These are phyloP conservation scores for Komagataella populi DNA, from an alignment of 805 yeast species.

Conservation along the genomic window DNA sequence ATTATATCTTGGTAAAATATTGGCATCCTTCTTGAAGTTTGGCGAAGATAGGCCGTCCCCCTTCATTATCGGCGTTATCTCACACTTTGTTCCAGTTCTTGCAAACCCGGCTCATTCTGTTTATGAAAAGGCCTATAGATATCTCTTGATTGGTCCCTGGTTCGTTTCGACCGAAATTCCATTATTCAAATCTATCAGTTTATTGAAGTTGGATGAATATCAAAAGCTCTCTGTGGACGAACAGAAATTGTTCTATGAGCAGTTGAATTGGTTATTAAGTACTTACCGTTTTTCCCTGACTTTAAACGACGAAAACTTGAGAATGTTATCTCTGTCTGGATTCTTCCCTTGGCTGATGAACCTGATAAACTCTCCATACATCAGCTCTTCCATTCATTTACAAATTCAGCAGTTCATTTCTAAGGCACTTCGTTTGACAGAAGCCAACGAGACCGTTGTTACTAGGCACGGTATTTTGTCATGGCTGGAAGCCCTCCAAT, in stretches of 20 bases:
- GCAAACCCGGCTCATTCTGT: slow-evolving; percentile 60
- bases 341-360: slow-evolving; percentile 59
- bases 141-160: slow-evolving; percentile 44
- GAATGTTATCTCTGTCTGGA: slow-evolving; percentile 34
- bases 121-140: slow-evolving; percentile 58
- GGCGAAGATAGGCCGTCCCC: slow-evolving; percentile 21
- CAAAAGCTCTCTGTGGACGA: not conserved
- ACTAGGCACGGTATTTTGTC: not conserved
- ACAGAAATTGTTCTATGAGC: slow-evolving; percentile 28
- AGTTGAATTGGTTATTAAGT: slow-evolving; percentile 53
- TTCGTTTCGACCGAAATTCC: slow-evolving; percentile 30
- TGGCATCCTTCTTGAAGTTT: slow-evolving; percentile 19
- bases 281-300: slow-evolving; percentile 6
- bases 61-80: slow-evolving; percentile 38
- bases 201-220: slow-evolving; percentile 12
- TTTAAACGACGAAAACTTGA: slow-evolving; percentile 36
- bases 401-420: slow-evolving; percentile 28
- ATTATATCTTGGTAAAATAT: slow-evolving; percentile 34
- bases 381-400: slow-evolving; percentile 23
- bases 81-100: slow-evolving; percentile 43
- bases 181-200: slow-evolving; percentile 24
- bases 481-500: not conserved
- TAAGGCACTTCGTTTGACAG: slow-evolving; percentile 20
- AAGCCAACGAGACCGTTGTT: slow-evolving; percentile 23
- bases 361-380: slow-evolving; percentile 36